A percentile compares a stretch with the other conserved stretches of the same genome.
Conservation (phyloP, 208 protist species). For the Acanthamoeba triangularis region DNA sequence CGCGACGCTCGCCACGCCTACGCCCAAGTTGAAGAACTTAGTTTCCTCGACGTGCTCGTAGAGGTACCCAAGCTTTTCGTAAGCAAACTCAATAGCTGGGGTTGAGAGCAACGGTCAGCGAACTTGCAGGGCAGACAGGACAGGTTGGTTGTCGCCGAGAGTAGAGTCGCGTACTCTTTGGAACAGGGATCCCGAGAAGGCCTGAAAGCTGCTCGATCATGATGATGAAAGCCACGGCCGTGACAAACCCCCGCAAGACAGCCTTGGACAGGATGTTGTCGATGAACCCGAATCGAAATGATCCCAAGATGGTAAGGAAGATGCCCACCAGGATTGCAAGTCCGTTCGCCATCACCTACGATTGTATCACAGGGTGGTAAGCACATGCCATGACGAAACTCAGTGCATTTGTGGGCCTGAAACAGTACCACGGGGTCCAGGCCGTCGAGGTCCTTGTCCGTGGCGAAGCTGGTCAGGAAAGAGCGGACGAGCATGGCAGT, state of each 20-base stretch:
- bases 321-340: background rate
- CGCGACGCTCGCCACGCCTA: background rate
- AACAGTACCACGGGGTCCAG: background rate
- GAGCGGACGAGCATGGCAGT: constrained; percentile 6
- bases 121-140: background rate
- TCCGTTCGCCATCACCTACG: background rate
- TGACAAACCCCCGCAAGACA: constrained; percentile 26
- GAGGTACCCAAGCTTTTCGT: background rate
- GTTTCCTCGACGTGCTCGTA: background rate
- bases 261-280: constrained; percentile 54
- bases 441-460: constrained; percentile 1
- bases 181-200: background rate
- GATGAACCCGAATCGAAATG: constrained; percentile 50
- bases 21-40: background rate
- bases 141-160: background rate
- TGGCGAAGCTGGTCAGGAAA: constrained; percentile 26
- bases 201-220: constrained; percentile 22
- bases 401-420: background rate
- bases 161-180: constrained; percentile 28
- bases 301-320: background rate
- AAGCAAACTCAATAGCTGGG: background rate
- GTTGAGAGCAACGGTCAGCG: background rate
- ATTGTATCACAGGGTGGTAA: background rate
- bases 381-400: no score
- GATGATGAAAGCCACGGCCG: constrained; percentile 30